Evolutionary conservation across 192 early-diverging fungal species (phyloP).

Genomic region (Coemansia sp.): DNA sequence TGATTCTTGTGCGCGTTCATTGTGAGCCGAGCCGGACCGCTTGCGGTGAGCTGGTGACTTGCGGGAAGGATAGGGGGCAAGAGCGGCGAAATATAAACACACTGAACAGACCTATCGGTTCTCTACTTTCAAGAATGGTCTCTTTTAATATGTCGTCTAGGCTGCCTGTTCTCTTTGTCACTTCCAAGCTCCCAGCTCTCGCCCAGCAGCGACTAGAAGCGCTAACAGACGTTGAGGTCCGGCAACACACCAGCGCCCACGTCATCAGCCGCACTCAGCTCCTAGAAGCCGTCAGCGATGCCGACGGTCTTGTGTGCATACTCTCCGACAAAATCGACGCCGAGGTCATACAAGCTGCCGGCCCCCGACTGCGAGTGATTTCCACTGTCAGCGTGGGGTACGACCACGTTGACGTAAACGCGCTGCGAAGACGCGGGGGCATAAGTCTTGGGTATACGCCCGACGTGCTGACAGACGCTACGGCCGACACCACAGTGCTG

Average conservation of each 20-base stretch:
- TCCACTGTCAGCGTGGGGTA: constrained; percentile 83
- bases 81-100: no score
- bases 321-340: constrained; percentile 75
- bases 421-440: constrained; percentile 49
- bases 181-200: constrained; percentile 51
- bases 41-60: neutral
- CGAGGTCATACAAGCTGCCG: constrained; percentile 68
- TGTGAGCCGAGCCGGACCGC: neutral
- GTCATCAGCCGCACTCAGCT: constrained; percentile 58
- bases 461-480: constrained; percentile 85
- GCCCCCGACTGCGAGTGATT: constrained; percentile 65
- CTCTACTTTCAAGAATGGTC: neutral
- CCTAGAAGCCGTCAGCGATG: constrained; percentile 46
- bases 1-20: no score
- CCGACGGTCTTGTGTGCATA: constrained; percentile 65
- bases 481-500: constrained; percentile 79
- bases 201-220: constrained; percentile 57
- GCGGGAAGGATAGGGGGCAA: no score
- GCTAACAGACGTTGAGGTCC: constrained; percentile 54
- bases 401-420: constrained; percentile 73
- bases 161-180: constrained; percentile 55
- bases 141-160: neutral
- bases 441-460: constrained; percentile 81
- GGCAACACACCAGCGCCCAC: constrained; percentile 59
- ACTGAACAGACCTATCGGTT: no score